These are phyloP conservation scores for Lycium barbarum DNA, from an alignment of 257 asterid species.

Conservation along the genomic window DNA sequence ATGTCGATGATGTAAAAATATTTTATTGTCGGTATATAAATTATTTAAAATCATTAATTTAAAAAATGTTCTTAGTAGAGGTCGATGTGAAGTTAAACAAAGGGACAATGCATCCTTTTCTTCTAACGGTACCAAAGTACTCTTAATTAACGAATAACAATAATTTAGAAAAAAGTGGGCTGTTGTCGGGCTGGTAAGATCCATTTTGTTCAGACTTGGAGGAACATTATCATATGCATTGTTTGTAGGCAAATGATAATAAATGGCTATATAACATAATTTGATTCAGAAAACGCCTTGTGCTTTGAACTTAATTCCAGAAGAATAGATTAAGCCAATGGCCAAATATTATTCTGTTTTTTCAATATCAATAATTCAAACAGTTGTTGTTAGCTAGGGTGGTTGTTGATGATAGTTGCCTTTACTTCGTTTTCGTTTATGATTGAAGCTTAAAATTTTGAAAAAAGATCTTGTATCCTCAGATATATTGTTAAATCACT, in stretches of 20 bases:
- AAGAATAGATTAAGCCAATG: neutral
- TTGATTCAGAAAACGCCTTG: slow-evolving; percentile 18
- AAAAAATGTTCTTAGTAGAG: neutral
- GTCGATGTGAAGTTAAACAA: neutral
- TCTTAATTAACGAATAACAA: neutral
- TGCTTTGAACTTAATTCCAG: neutral
- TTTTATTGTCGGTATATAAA: too few species aligned
- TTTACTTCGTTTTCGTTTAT: neutral
- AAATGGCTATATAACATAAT: neutral
- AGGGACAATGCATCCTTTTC: neutral
- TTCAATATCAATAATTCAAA: neutral
- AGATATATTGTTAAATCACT: neutral
- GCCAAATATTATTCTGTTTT: neutral
- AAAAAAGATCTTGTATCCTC: neutral
- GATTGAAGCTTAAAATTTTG: neutral
- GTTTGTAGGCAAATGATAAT: neutral
- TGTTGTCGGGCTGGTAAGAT: slow-evolving; percentile 33
- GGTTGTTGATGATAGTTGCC: neutral
- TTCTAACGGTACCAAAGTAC: neutral
- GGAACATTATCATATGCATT: slow-evolving; percentile 40
- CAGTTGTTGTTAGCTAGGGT: neutral
- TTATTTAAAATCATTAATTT: too few species aligned
- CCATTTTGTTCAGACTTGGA: slow-evolving; percentile 14
- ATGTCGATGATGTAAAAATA: too few species aligned
- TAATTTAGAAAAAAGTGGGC: slow-evolving; percentile 22